Conservation (phyloP, 2,329 filamentous ascomycete species). For the Leptographium radiaticola region DNA sequence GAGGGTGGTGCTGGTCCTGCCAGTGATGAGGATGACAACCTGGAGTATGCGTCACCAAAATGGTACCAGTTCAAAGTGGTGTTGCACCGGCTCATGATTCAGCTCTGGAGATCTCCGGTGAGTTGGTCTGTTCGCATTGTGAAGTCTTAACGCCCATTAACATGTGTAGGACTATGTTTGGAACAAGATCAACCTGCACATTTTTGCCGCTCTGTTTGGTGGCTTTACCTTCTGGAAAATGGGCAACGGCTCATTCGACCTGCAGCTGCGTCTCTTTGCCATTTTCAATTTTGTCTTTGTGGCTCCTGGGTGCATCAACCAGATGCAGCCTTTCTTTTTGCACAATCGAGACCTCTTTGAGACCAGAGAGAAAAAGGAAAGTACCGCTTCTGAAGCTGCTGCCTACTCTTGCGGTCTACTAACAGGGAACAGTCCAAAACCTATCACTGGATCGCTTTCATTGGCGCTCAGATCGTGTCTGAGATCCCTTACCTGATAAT, state of each 20-base stretch:
- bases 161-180: constrained; percentile 48
- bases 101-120: constrained; percentile 8
- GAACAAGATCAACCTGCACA: constrained; percentile 46
- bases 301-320: constrained; percentile 51
- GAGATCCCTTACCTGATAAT: constrained; percentile 50
- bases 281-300: constrained; percentile 60
- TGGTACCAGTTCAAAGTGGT: constrained; percentile 45
- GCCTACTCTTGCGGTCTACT: neutral
- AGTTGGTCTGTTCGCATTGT: neutral
- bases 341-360: constrained; percentile 56
- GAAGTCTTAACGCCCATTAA: neutral
- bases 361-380: constrained; percentile 49
- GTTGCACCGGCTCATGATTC: constrained; percentile 17
- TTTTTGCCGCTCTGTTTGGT: constrained; percentile 45
- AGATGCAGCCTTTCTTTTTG: constrained; percentile 61
- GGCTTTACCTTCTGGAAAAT: constrained; percentile 51
- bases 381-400: neutral
- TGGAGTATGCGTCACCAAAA: constrained; percentile 62
- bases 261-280: constrained; percentile 60
- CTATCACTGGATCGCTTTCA: constrained; percentile 57
- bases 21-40: constrained; percentile 17
- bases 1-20: too few relatives aligned
- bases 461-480: constrained; percentile 52
- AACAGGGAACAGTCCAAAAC: constrained; percentile 34
- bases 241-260: constrained; percentile 41